These are phyloP conservation scores for Pythium phragmiticola DNA, from an alignment of 352 stramenopile species.

Conservation along the genomic window DNA sequence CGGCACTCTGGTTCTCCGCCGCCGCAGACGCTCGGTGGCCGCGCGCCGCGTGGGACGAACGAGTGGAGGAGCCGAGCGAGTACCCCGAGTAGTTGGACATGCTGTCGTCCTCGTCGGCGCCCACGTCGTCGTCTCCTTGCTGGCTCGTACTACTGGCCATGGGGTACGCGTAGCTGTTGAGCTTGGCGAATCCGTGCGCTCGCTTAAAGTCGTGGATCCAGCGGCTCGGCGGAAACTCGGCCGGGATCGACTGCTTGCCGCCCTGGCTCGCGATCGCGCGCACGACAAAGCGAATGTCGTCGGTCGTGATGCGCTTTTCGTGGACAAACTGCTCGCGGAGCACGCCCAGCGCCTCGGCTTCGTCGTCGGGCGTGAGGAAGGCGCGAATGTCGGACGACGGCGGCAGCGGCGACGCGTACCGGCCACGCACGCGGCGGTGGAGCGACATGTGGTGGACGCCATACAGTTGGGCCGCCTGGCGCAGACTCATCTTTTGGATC, in stretches of 20 bases:
- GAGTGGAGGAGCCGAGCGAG: conserved; percentile 20
- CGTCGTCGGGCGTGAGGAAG: conserved; percentile 47
- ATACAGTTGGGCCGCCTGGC: conserved; percentile 55
- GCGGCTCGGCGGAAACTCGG: conserved; percentile 40
- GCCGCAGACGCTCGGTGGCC: neutral
- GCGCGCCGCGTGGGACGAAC: conserved; percentile 6
- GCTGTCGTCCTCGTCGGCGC: conserved; percentile 29
- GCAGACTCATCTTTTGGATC: conserved; percentile 61
- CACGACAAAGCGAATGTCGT: conserved; percentile 64
- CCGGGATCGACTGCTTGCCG: conserved; percentile 37
- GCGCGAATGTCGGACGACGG: conserved; percentile 21
- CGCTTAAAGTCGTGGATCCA: conserved; percentile 64
- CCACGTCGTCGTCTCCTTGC: neutral
- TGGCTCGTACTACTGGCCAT: neutral
- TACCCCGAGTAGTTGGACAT: conserved; percentile 32
- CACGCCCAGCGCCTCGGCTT: conserved; percentile 46
- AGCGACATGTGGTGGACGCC: conserved; percentile 67
- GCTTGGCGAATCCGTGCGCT: conserved; percentile 34
- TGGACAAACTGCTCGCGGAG: conserved; percentile 56
- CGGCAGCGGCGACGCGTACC: conserved; percentile 23
- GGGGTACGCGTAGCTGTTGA: conserved; percentile 14
- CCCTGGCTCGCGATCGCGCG: conserved; percentile 51
- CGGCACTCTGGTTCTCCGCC: no score
- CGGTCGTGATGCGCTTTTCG: conserved; percentile 34
- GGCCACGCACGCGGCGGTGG: conserved; percentile 51